Evolutionary conservation across 441 rosid species (phyloP), one percentile per base, ranked within the genome.

Genomic region (Isatis lusitanica): DNA sequence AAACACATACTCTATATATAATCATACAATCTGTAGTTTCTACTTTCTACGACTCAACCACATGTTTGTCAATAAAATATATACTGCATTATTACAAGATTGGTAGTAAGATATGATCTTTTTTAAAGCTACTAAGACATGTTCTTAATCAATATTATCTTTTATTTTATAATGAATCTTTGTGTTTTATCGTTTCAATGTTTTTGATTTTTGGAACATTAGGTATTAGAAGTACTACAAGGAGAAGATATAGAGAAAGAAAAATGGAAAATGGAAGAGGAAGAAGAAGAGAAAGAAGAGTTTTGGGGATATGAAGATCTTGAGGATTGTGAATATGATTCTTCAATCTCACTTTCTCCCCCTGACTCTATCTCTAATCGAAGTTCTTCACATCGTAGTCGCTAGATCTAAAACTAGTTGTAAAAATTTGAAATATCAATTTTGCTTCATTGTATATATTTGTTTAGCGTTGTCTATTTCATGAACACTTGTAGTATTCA

Each of bases 301-400:
- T 84, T 89, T 67, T 94, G 92, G 97, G 96, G 96, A n/a, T 92
- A 88, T 71, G 97, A 92, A 79, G 98, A 94, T 77, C 83, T 94
- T 53, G 80, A 77, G 15, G 98, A 90, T 70, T 83, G 81, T 73
- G 93, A 92, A 48, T 83, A 67, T 70, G 87, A 83, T 74, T 73
- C 70, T 58, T 88, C 88, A 53, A 75, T 76, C 77, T 85, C 94
- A 4, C 38, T 74, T 57, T 89, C 97, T 33, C 93, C 85, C 12
- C 84, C 78, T 38, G 80, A 88, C 63, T 88, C 91, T 4, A 75
- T 82, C 64, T 87, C 96, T 0, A 85, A 79, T 7, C 63, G 40
- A 68, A 81, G 89, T 68, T 85, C 86, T 53, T 76, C 63, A 2
- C 39, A 70, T 48, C 68, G 56, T 77, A 63, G 64, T 68, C 40